These are phyloP conservation scores for Corymbia calophylla DNA, from an alignment of 441 rosid genomes.

Conservation along the genomic window DNA sequence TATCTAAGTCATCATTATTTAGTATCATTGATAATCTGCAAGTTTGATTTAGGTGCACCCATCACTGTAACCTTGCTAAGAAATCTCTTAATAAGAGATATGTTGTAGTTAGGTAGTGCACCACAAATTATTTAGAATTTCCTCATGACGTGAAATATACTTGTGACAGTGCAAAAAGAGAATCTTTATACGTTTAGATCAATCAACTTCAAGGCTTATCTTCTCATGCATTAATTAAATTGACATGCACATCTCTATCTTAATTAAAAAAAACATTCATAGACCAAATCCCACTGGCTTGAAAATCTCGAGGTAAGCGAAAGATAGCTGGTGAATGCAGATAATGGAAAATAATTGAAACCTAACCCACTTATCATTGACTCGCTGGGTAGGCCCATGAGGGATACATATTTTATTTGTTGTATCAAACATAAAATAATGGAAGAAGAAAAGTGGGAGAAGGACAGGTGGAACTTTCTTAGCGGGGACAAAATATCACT, in stretches of 20 bases:
- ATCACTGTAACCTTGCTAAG: rapidly evolving
- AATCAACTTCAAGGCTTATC: background rate
- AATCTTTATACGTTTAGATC: background rate
- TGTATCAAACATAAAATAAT: background rate
- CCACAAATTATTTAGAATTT: too few relatives aligned
- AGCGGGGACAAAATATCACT: background rate
- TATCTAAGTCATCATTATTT: too few relatives aligned
- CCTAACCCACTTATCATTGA: background rate
- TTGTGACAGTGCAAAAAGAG: background rate
- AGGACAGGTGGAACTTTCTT: background rate
- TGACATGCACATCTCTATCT: background rate
- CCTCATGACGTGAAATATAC: background rate
- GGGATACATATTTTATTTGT: background rate
- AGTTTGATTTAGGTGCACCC: rapidly evolving
- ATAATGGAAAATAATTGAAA: background rate
- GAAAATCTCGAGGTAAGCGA: background rate
- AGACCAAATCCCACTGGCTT: background rate
- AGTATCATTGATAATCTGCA: too few relatives aligned
- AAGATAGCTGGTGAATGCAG: background rate
- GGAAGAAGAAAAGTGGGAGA: background rate
- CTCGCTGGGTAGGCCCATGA: background rate
- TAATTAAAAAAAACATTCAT: background rate
- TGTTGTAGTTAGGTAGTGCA: background rate
- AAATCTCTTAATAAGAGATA: background rate
- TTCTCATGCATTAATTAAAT: background rate